Evolutionary conservation across 257 asterid genomes (phyloP).

Genomic region (Misopates orontium): DNA sequence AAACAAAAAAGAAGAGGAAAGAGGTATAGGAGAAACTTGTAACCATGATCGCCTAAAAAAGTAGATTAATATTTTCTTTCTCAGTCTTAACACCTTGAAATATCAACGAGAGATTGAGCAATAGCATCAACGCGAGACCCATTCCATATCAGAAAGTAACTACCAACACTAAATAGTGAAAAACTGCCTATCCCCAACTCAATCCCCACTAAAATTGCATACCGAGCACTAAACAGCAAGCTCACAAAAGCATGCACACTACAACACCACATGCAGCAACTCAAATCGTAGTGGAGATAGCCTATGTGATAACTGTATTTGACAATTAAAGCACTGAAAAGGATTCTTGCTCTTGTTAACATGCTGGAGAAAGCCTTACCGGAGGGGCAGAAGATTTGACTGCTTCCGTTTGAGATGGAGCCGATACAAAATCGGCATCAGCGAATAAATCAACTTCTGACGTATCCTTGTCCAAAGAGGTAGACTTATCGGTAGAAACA

Average conservation of each 20-base stretch:
- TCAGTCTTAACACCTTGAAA: neutral
- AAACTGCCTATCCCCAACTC: neutral
- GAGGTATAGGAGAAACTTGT: neutral
- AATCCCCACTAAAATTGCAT: neutral
- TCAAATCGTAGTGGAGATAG: neutral
- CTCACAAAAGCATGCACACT: neutral
- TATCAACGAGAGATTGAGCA: neutral
- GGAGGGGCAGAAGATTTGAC: conserved; percentile 45
- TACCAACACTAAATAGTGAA: neutral
- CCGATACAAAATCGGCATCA: conserved; percentile 83
- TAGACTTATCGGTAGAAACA: conserved; percentile 42
- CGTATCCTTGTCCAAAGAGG: conserved; percentile 40
- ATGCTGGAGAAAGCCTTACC: conserved; percentile 41
- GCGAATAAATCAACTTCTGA: conserved; percentile 91
- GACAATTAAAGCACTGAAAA: neutral
- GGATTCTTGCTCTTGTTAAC: conserved; percentile 9
- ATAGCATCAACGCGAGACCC: neutral
- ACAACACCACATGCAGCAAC: neutral
- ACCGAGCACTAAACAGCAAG: neutral
- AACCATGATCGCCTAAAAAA: neutral
- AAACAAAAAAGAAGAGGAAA: neutral
- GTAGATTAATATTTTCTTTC: neutral
- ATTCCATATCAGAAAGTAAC: neutral
- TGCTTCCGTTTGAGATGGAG: conserved; percentile 46
- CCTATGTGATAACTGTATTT: neutral